Base-by-base conservation (phyloP, 2,329 filamentous ascomycete genomes). In the Phialemoniopsis sp. region DNA sequence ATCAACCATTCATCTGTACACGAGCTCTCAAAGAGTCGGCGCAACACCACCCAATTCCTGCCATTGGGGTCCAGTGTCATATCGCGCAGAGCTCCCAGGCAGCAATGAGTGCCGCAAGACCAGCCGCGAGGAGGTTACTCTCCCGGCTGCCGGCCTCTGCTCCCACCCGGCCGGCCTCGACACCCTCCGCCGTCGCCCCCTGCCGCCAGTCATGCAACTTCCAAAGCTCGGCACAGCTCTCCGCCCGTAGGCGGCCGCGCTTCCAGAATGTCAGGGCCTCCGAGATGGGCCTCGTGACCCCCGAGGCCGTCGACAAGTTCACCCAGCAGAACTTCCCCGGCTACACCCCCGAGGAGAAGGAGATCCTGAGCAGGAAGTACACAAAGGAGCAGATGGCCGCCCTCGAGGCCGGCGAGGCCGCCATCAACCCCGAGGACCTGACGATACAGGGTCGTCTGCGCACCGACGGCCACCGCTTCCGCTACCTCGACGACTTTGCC, bases 401-500 rank as follows among this genome's bases (percentile, higher is more conserved):
- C 41, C 80, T 97, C 57, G 74, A 86, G 64, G 85, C 86, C 35
- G 89, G 85, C 52, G 90, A 96, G 64, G 68, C 76, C 45, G 80
- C 85, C 49, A 82, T 96, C 58, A 75, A 85, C 56, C 68, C 83
- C 9, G 71, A 80, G 48, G 88, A 97, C 62, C 59, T 96, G 57
- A 72, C 83, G 32, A 71, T 79, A 28, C 85, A 93, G 64, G 87
- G 83, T 48, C 73, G 79, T 32, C 62, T 87, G 51, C 82, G 89
- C 45, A 73, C 69, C 39, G 89, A 95, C 58, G 75, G 81, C 8
- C 86, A 87, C 70, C 71, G 72, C 38, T 68, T 90, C 36, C 71
- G 78, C 45, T 93, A 95, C 61, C 66, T 91, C 40, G 89, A 96
- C 59, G 88, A 95, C 61, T 85, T 95, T 55, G 79, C 85, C 43